Conservation (phyloP, 371 early-diverging fungal species). For the Sporodiniella umbellata region DNA sequence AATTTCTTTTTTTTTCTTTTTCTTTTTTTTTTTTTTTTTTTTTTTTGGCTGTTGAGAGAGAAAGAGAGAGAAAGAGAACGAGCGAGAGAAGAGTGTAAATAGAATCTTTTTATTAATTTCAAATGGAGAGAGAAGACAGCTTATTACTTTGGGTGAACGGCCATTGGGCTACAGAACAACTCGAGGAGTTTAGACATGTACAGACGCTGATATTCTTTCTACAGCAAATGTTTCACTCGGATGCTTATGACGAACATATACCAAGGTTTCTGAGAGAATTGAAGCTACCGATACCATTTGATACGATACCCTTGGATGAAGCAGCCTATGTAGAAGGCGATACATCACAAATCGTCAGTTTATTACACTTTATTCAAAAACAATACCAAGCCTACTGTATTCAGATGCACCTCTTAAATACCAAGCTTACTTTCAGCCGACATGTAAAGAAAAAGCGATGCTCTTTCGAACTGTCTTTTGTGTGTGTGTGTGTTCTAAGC, state of each 20-base stretch:
- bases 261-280: neutral
- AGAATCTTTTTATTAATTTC: too few relatives aligned
- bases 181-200: conserved; percentile 6
- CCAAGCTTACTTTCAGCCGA: conserved; percentile 23
- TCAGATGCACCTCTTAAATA: conserved; percentile 19
- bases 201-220: conserved; percentile 8
- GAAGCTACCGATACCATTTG: neutral
- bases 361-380: conserved; percentile 33
- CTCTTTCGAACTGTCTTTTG: too few relatives aligned
- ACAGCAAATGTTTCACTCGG: conserved; percentile 5
- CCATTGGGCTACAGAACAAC: neutral
- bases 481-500: neutral
- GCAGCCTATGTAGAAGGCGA: conserved; percentile 8
- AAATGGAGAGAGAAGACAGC: neutral
- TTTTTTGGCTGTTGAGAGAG: neutral
- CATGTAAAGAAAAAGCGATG: too few relatives aligned
- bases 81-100: too few relatives aligned
- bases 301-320: neutral
- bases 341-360: conserved; percentile 20
- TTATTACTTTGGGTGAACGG: conserved; percentile 15
- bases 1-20: neutral
- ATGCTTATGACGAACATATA: neutral
- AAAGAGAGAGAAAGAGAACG: neutral
- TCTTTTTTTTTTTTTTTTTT: conserved; percentile 4
- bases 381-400: conserved; percentile 29